Conservation (phyloP, 345 rosid genomes). For the Eucalyptus sideroxylon region DNA sequence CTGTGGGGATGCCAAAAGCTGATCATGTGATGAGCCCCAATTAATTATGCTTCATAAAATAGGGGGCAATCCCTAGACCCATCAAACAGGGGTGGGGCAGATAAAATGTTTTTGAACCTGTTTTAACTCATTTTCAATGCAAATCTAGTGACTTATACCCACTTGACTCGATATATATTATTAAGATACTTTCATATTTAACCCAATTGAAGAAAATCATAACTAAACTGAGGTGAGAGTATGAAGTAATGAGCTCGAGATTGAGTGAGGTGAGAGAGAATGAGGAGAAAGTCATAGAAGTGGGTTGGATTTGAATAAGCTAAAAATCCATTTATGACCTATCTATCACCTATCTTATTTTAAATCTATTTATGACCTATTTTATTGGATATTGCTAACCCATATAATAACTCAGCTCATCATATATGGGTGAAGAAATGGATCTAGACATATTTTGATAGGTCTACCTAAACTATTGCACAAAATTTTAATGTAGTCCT, state of each 20-base stretch:
- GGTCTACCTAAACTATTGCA: neutral
- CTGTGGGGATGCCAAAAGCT: neutral
- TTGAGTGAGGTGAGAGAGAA: neutral
- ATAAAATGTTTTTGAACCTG: too few species aligned
- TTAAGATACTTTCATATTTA: too few species aligned
- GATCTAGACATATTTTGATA: neutral
- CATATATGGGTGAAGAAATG: neutral
- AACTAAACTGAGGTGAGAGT: neutral
- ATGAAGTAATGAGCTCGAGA: neutral
- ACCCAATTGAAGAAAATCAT: neutral
- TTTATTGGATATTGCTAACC: neutral
- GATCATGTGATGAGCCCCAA: neutral
- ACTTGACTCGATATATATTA: too few species aligned
- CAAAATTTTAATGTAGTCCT: neutral
- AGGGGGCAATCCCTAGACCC: neutral
- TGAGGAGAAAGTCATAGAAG: neutral
- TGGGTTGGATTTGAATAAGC: neutral
- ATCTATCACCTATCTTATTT: neutral
- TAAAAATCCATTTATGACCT: neutral
- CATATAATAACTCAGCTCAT: neutral
- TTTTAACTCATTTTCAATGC: accelerated
- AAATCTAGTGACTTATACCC: too few species aligned
- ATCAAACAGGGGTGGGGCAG: neutral
- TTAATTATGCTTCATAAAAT: neutral
- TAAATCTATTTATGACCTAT: neutral